Percentiles rank a stretch among this genome's conserved stretches.
Conservation (phyloP, 345 rosid species). For the Moricandia arvensis region DNA sequence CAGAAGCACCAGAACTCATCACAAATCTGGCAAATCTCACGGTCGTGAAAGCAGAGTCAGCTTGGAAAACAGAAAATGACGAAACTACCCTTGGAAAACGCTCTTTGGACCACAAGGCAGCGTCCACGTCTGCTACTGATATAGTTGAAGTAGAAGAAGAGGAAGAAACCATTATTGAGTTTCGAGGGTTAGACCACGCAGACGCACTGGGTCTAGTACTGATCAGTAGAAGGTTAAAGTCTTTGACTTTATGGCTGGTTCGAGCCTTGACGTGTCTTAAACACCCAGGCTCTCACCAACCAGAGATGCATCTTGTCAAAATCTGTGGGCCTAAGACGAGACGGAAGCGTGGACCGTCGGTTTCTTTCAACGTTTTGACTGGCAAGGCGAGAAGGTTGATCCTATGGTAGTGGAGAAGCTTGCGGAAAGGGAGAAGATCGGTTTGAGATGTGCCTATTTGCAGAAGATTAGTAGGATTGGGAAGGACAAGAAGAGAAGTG, state of each 20-base stretch:
- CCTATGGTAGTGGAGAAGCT: slow-evolving; percentile 71
- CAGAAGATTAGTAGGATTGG: slow-evolving; percentile 45
- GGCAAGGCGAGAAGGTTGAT: slow-evolving; percentile 77
- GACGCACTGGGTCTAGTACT: slow-evolving; percentile 61
- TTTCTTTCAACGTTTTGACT: slow-evolving; percentile 78
- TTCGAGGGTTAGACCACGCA: slow-evolving; percentile 68
- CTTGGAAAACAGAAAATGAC: background rate
- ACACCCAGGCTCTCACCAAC: slow-evolving; percentile 57
- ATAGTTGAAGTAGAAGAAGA: slow-evolving; percentile 24
- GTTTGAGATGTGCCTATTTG: slow-evolving; percentile 50
- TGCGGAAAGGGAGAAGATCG: slow-evolving; percentile 63
- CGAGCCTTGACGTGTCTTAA: slow-evolving; percentile 63
- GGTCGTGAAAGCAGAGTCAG: background rate
- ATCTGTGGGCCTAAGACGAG: slow-evolving; percentile 68
- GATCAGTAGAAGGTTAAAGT: slow-evolving; percentile 58
- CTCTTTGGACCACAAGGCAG: slow-evolving; percentile 3
- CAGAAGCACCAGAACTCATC: slow-evolving; percentile 35
- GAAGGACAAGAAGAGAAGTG: slow-evolving; percentile 16
- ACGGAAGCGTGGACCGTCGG: slow-evolving; percentile 52
- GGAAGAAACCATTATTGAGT: slow-evolving; percentile 40
- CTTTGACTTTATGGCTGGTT: slow-evolving; percentile 70
- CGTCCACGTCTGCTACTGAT: slow-evolving; percentile 25
- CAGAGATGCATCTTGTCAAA: slow-evolving; percentile 44
- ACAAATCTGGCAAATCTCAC: slow-evolving; percentile 28
- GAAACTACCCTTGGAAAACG: slow-evolving; percentile 20